Evolutionary conservation across 371 early-diverging fungal genomes (phyloP).

Genomic region (Coemansia sp.): DNA sequence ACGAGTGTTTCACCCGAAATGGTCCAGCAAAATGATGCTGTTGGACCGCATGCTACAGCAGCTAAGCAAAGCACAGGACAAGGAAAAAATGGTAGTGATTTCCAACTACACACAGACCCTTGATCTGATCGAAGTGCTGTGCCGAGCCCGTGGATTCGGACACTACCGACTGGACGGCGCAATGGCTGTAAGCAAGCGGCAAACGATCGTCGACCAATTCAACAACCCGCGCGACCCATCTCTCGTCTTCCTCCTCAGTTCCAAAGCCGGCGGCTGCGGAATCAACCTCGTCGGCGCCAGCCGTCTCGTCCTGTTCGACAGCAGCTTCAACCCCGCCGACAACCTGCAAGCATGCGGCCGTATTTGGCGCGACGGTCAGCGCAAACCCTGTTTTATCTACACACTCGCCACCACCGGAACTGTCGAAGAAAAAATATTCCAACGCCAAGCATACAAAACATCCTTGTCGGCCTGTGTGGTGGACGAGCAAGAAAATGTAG

Average conservation of each 20-base stretch:
- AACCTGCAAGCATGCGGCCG: slow-evolving; percentile 89
- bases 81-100: slow-evolving; percentile 95
- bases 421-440: slow-evolving; percentile 98
- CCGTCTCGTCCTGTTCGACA: slow-evolving; percentile 91
- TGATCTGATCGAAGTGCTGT: slow-evolving; percentile 89
- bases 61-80: slow-evolving; percentile 66
- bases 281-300: slow-evolving; percentile 97
- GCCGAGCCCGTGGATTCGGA: slow-evolving; percentile 73
- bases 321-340: slow-evolving; percentile 66
- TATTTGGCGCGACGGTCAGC: slow-evolving; percentile 98
- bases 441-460: slow-evolving; percentile 87
- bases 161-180: slow-evolving; percentile 90
- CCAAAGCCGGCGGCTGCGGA: slow-evolving; percentile 98
- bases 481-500: slow-evolving; percentile 86
- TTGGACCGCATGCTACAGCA: slow-evolving; percentile 66
- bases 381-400: slow-evolving; percentile 91
- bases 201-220: slow-evolving; percentile 91
- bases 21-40: slow-evolving; percentile 87
- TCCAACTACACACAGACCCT: slow-evolving; percentile 97
- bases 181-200: slow-evolving; percentile 86
- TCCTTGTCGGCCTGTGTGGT: slow-evolving; percentile 91
- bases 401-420: slow-evolving; percentile 94
- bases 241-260: slow-evolving; percentile 92
- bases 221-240: slow-evolving; percentile 84
- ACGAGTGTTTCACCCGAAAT: slow-evolving; percentile 63